Base-by-base conservation (phyloP, 805 yeast genomes). In the Wickerhamiella sergipiensis region DNA sequence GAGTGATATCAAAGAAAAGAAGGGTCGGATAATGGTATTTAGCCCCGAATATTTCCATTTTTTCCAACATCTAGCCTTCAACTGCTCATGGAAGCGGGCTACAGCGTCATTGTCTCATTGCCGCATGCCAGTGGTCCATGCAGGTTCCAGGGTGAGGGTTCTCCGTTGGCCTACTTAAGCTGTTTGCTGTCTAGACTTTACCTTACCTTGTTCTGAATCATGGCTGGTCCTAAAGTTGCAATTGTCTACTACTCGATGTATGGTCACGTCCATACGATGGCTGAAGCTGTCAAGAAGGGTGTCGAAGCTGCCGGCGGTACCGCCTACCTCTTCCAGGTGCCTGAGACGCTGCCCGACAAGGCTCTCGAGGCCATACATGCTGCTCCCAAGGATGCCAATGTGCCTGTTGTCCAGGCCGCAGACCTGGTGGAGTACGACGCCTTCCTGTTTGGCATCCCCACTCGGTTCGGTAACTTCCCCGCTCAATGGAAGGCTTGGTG, bases 201-300 rank as follows among this genome's bases (percentile, higher is more conserved):
- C 17, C 17, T 17, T 17, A 36, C 15, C 40, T 9, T 12, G n/a
- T n/a, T n/a, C n/a, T n/a, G n/a, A n/a, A 47, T 23, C 50, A 58
- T 58, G 61, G 61, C 61, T 29, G 33, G 33, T 51, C 72, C 74
- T 48, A 81, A 79, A 68, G 73, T 81, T 50, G 89, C 87, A 46
- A 81, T 87, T 57, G 74, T 87, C 66, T 78, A 81, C 65, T 87
- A 87, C 76, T 81, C 95, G 39, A 66, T 82, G 58, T 86, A 84
- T 71, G 88, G 88, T 54, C 95, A 87, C 69, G 70, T 83, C 58
- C 79, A 80, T 57, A 68, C 71, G 43, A 61, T 85, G 60, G 94
- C 95, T 38, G 77, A 80, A 64, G 71, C 83, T 44, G 78, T 78
- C 62, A 75, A 82, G 68, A 68, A 68, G 50, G 95, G 95, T 59